Conservation (phyloP, 352 stramenopile species). For the Phytophthora crassamura region DNA sequence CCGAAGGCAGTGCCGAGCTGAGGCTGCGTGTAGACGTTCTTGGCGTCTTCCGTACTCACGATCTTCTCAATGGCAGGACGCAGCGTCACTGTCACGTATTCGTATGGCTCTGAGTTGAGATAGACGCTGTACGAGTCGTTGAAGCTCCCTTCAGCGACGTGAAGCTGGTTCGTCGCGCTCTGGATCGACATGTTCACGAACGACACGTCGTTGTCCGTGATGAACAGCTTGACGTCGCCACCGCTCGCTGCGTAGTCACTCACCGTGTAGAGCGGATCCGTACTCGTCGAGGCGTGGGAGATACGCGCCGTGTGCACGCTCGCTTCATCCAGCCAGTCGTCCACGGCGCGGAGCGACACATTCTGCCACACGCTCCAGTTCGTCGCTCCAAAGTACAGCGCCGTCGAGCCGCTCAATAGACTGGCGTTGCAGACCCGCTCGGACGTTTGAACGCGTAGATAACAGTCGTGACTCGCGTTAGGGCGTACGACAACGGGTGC, state of each 20-base stretch:
- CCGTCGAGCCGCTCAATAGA: constrained; percentile 37
- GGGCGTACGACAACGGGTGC: constrained; percentile 52
- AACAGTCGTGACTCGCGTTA: constrained; percentile 61
- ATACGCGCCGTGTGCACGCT: constrained; percentile 58
- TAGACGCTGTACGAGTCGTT: constrained; percentile 77
- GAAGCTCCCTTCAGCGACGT: constrained; percentile 79
- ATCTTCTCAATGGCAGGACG: constrained; percentile 52
- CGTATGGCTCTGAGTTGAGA: constrained; percentile 68
- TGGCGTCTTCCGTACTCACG: constrained; percentile 37
- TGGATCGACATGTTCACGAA: constrained; percentile 69
- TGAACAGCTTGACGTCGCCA: constrained; percentile 43
- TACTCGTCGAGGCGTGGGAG: constrained; percentile 54
- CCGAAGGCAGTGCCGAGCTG: constrained; percentile 40
- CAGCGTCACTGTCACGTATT: constrained; percentile 60
- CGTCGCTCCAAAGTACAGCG: constrained; percentile 56
- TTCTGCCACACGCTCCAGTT: constrained; percentile 78
- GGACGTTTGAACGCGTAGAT: constrained; percentile 38
- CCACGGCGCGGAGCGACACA: constrained; percentile 62
- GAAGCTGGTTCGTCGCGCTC: constrained; percentile 39
- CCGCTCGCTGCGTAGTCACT: constrained; percentile 38
- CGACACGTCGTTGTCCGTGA: constrained; percentile 70
- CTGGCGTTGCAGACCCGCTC: constrained; percentile 66
- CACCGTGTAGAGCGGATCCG: constrained; percentile 53
- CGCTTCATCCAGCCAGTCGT: constrained; percentile 67
- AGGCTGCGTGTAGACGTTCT: constrained; percentile 29